phyloP scores from a whole-genome alignment of 495 filamentous ascomycete genomes.

The Penicillium canescens region DNA sequence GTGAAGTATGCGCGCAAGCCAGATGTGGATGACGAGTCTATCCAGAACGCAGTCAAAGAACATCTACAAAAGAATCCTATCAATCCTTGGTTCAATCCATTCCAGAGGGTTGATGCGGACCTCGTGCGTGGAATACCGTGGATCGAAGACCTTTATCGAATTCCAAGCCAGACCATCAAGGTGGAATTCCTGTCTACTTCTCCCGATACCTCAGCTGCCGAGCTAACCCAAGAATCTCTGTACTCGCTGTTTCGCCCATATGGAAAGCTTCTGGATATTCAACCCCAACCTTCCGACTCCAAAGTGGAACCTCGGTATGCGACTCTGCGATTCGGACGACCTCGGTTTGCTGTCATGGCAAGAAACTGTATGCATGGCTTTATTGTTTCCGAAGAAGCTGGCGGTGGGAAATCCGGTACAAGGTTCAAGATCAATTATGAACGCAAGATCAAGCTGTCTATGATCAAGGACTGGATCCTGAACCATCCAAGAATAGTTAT shows the following conservation, averaged over 20 bases:
- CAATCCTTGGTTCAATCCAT: slow-evolving; percentile 86
- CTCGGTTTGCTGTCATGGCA: slow-evolving; percentile 78
- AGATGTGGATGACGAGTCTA: slow-evolving; percentile 51
- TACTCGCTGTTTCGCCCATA: slow-evolving; percentile 89
- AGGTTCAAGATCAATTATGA: slow-evolving; percentile 80
- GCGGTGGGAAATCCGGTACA: slow-evolving; percentile 74
- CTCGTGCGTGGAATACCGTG: slow-evolving; percentile 84
- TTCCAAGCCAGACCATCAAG: slow-evolving; percentile 70
- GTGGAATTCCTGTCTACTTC: slow-evolving; percentile 80
- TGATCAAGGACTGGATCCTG: slow-evolving; percentile 85
- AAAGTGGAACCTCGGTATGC: slow-evolving; percentile 81
- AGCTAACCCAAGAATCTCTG: slow-evolving; percentile 82
- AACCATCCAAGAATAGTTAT: slow-evolving; percentile 88
- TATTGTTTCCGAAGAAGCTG: slow-evolving; percentile 58
- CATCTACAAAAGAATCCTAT: slow-evolving; percentile 70
- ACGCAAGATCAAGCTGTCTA: slow-evolving; percentile 69
- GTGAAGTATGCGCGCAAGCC: slow-evolving; percentile 75
- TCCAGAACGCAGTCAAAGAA: slow-evolving; percentile 54
- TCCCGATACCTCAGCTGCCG: slow-evolving; percentile 63
- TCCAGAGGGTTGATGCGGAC: slow-evolving; percentile 64
- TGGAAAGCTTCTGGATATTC: slow-evolving; percentile 83
- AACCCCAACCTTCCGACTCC: slow-evolving; percentile 74
- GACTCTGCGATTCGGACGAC: slow-evolving; percentile 68
- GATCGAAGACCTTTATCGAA: slow-evolving; percentile 88
- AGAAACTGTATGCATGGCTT: slow-evolving; percentile 93